These are phyloP conservation scores for Aspergillus spinulosporus DNA, from an alignment of 2,329 filamentous ascomycete species.

Conservation along the genomic window DNA sequence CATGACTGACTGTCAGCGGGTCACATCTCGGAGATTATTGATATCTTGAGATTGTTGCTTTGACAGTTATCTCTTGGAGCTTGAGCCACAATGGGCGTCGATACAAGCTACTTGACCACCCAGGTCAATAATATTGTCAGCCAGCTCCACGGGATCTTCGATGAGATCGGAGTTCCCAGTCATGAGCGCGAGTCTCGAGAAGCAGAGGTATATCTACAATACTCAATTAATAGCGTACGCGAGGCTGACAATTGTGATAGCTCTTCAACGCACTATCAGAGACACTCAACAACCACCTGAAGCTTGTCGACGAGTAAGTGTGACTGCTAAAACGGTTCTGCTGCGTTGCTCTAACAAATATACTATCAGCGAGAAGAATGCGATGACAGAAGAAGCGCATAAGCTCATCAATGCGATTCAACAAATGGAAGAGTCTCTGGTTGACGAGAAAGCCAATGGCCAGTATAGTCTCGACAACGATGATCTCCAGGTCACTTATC, in stretches of 20 bases:
- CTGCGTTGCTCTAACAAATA: constrained; percentile 13
- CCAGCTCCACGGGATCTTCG: constrained; percentile 91
- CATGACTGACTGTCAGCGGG: constrained; percentile 14
- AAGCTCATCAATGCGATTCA: constrained; percentile 80
- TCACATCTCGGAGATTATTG: constrained; percentile 11
- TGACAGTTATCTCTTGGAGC: constrained; percentile 8
- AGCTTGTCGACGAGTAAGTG: constrained; percentile 68
- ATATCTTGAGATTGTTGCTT: constrained; percentile 10
- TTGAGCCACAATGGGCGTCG: constrained; percentile 59
- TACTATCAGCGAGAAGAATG: constrained; percentile 71
- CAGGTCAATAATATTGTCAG: constrained; percentile 93
- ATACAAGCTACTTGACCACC: constrained; percentile 87
- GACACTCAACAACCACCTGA: constrained; percentile 86
- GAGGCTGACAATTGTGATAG: constrained; percentile 49
- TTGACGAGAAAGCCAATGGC: constrained; percentile 67
- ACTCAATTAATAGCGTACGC: neutral
- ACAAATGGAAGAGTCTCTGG: constrained; percentile 90
- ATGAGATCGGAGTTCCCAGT: constrained; percentile 92
- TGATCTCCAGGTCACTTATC: constrained; percentile 76
- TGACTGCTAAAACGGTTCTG: neutral
- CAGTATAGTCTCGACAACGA: constrained; percentile 66
- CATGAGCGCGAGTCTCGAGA: constrained; percentile 91
- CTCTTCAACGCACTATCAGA: constrained; percentile 90
- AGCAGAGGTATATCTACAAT: constrained; percentile 67
- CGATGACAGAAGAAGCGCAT: constrained; percentile 85